These are phyloP conservation scores for Umbilicaria muhlenbergii DNA, from an alignment of 495 filamentous ascomycete genomes.

Conservation along the genomic window DNA sequence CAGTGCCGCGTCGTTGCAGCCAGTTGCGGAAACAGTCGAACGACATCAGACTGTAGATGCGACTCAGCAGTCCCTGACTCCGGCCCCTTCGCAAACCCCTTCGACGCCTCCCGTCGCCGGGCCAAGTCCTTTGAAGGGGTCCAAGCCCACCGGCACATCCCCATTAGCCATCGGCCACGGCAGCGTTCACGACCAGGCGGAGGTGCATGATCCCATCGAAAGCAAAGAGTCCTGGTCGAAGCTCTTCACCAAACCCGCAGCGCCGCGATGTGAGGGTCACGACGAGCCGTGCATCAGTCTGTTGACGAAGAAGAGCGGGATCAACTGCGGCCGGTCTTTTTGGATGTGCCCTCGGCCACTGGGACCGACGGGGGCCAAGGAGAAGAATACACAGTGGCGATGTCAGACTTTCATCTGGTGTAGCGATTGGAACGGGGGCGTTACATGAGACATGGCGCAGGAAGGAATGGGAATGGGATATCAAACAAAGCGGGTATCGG, in stretches of 20 bases:
- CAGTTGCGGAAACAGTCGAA: too few species aligned
- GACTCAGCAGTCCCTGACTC: too few species aligned
- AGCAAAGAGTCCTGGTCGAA: conserved; percentile 76
- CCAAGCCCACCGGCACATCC: conserved; percentile 1
- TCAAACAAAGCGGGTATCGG: too few species aligned
- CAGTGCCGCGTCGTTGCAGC: too few species aligned
- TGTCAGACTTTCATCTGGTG: conserved; percentile 85
- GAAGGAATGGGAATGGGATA: too few species aligned
- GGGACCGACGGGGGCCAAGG: conserved; percentile 69
- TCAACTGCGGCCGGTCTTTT: conserved; percentile 72
- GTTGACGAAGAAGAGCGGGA: conserved; percentile 71
- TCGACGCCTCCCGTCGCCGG: neutral
- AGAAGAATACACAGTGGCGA: conserved; percentile 67
- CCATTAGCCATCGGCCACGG: neutral
- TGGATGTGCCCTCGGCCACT: conserved; percentile 75
- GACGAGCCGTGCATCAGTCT: conserved; percentile 69
- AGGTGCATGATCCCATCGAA: conserved; percentile 50
- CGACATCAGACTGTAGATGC: too few species aligned
- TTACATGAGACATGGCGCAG: neutral
- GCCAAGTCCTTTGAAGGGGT: neutral
- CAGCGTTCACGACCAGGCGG: conserved; percentile 9
- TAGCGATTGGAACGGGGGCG: conserved; percentile 53
- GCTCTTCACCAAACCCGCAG: conserved; percentile 58
- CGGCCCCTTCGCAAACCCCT: too few species aligned
- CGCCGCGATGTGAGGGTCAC: conserved; percentile 70